Conservation (phyloP, 2,329 filamentous ascomycete species). For the Dactylellina cionopaga region DNA sequence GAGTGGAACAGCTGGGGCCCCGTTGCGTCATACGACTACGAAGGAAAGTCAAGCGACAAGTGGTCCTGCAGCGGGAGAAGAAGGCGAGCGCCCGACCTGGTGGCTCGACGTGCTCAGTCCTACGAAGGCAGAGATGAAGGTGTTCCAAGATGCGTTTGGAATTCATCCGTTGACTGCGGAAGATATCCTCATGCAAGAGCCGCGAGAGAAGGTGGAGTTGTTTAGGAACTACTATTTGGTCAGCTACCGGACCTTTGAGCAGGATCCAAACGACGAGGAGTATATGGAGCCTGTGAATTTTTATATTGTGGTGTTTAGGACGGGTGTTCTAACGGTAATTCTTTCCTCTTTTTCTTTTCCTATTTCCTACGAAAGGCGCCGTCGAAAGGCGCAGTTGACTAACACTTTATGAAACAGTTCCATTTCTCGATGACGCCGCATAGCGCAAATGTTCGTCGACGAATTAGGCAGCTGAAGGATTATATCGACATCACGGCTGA, state of each 20-base stretch:
- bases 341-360: neutral
- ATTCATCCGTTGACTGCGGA: conserved; percentile 95
- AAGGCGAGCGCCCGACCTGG: conserved; percentile 68
- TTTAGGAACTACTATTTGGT: conserved; percentile 99
- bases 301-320: conserved; percentile 95
- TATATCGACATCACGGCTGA: conserved; percentile 94
- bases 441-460: conserved; percentile 85
- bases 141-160: conserved; percentile 91
- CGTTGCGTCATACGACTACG: conserved; percentile 9
- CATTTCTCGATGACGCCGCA: conserved; percentile 89
- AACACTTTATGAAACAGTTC: too few relatives aligned
- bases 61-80: neutral
- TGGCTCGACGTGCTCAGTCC: conserved; percentile 96
- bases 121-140: conserved; percentile 85
- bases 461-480: conserved; percentile 91
- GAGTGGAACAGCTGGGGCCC: neutral
- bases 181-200: conserved; percentile 94
- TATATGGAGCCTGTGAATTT: conserved; percentile 96
- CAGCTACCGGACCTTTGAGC: conserved; percentile 91
- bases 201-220: conserved; percentile 96
- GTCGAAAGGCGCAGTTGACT: neutral
- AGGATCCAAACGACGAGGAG: conserved; percentile 79
- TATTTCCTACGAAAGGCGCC: too few relatives aligned
- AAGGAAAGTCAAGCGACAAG: conserved; percentile 19
- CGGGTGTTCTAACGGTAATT: conserved; percentile 79